Base-by-base conservation (phyloP, 2,329 filamentous ascomycete species). In the Phialophora macrospora region DNA sequence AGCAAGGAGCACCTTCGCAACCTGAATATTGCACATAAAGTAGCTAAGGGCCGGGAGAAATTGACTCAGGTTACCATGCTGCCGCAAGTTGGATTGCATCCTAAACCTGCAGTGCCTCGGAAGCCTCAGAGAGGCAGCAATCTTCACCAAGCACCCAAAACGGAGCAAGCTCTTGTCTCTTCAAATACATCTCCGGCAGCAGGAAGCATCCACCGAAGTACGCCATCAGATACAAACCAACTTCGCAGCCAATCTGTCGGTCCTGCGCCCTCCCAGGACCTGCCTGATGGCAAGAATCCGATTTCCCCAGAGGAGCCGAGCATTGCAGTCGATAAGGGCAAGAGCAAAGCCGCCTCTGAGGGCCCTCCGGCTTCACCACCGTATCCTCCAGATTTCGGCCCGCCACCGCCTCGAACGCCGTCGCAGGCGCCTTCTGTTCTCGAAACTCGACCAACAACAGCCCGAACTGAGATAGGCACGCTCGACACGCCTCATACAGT, bases 1-100 rank as follows among this genome's bases (percentile, higher is more conserved):
- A 67, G 67, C 44, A 55, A 59, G 24, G 57, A 65, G 32, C 67
- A 69, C 28, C 20, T 44, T 4, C 58, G 62, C 14, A 67, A 61
- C 17, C 59, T 67, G 3, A 46, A 65, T 17, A 61, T 60, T 32
- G 14, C 55, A 17, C 5, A 32, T 11, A 67, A 63, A 46, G 24
- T 69, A 1, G 51, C 49, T 8, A 61, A 64, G 46, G 67, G 62
- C 3, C 49, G 62, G 38, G 62, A 57, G 26, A 63, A 65, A 14
- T 55, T 67, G 24, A 60, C 49, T 20, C 54, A 67, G 38, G 54
- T 67, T 38, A 57, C 46, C 14, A 55, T 54, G 9, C 7, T 63
- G 11, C 34, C 55, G 20, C 26, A 28, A 3, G 44, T 51, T 22
- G 56, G 56, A 38, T 44, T 30, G 20, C 24, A 60, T 54, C 28